Conservation (phyloP, 2,329 filamentous ascomycete genomes). For the Paecilomyces dactylethromorphus region DNA sequence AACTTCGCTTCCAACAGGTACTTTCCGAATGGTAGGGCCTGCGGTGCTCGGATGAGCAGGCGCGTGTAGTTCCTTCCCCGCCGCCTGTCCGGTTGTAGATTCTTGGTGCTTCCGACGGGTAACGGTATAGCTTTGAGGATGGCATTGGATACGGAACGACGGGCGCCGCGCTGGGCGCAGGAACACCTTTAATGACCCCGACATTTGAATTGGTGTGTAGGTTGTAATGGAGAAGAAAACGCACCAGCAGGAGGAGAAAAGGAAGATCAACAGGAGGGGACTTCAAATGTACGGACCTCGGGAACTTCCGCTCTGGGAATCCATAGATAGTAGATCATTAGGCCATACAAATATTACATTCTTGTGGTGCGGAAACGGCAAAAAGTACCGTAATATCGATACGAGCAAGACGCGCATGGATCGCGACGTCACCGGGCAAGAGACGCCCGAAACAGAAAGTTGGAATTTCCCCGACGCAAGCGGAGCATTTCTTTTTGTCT, state of each 20-base stretch:
- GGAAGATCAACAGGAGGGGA: neutral
- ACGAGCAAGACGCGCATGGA: neutral
- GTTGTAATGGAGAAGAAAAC: neutral
- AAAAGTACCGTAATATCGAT: neutral
- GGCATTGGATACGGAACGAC: neutral
- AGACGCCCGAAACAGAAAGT: neutral
- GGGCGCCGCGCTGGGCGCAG: slow-evolving; percentile 3
- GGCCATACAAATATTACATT: neutral
- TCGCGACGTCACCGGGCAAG: neutral
- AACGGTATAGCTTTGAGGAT: slow-evolving; percentile 3
- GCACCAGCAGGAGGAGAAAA: neutral
- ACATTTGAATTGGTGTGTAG: neutral
- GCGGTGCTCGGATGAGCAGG: neutral
- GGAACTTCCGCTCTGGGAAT: slow-evolving; percentile 2
- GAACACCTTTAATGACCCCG: slow-evolving; percentile 5
- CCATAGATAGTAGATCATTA: neutral
- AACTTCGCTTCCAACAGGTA: neutral
- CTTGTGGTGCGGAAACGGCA: neutral
- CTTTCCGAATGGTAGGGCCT: neutral
- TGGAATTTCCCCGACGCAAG: neutral
- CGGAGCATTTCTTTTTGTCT: neutral
- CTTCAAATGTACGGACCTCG: neutral
- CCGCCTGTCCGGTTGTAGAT: neutral
- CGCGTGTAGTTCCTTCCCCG: neutral
- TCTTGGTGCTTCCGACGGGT: neutral